A percentile compares a stretch with the other conserved stretches of the same genome.
These are phyloP conservation scores for Beauveria sp. DNA, from an alignment of 2,329 filamentous ascomycete genomes.

Conservation along the genomic window DNA sequence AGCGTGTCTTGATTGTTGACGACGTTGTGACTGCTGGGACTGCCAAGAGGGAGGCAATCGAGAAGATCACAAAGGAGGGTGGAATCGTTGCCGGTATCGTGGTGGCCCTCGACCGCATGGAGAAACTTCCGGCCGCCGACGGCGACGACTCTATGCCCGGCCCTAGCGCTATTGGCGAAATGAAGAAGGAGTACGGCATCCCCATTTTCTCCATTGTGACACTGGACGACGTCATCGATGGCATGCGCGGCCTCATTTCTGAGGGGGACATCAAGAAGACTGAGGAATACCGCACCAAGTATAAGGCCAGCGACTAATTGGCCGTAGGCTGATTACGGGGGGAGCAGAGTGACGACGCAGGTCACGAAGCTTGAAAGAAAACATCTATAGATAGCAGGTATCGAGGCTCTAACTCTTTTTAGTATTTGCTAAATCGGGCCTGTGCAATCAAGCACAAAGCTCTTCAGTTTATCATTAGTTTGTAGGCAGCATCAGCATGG, in stretches of 20 bases:
- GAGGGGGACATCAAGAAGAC: slow-evolving; percentile 58
- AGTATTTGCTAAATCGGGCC: not conserved
- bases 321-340: not conserved
- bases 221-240: slow-evolving; percentile 73
- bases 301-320: slow-evolving; percentile 51
- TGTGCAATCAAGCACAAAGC: not conserved
- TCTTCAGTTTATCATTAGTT: slow-evolving; percentile 5
- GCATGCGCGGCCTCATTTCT: slow-evolving; percentile 54
- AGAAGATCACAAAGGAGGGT: slow-evolving; percentile 79
- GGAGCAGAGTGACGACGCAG: not conserved
- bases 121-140: slow-evolving; percentile 62
- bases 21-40: slow-evolving; percentile 96
- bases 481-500: slow-evolving; percentile 10
- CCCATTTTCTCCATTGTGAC: slow-evolving; percentile 79
- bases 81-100: slow-evolving; percentile 81
- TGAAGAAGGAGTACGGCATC: slow-evolving; percentile 74
- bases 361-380: not conserved
- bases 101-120: slow-evolving; percentile 79
- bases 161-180: slow-evolving; percentile 77
- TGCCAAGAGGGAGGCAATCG: slow-evolving; percentile 85
- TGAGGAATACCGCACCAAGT: slow-evolving; percentile 65
- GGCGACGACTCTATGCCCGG: slow-evolving; percentile 61
- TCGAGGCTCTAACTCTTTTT: not conserved
- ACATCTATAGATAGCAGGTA: slow-evolving; percentile 5
- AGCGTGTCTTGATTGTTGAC: slow-evolving; percentile 84